Base-by-base conservation (phyloP, 306 rosid species). In the Sphenostylis stenocarpa region DNA sequence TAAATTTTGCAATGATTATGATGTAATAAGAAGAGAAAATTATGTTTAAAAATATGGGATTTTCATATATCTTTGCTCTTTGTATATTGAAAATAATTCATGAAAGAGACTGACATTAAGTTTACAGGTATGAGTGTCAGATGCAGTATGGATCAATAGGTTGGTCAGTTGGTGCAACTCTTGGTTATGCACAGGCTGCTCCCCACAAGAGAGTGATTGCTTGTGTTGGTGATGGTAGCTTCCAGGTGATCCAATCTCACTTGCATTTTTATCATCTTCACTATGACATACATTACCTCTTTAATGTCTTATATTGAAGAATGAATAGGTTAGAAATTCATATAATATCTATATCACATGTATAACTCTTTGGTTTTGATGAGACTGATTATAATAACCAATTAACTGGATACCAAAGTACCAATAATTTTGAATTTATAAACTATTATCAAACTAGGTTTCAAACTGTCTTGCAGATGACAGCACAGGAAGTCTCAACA, bases 121-220 rank as follows among this genome's bases (percentile, higher is more conserved):
- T 63, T 65, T 58, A 20, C 62, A 70, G 83, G 57, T 71, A 47
- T 23, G 77, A 79, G 53, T 60, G 36, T 60, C 82, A 78, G 39
- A 14, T 78, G 44, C 82, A 78, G 26, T 78, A 78, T 52, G 72
- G 21, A 20, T 78, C 77, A 45, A 21, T 78, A 14, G 80, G 80
- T 49, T 76, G 80, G 80, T 76, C 80, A 34, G 24, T 77, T 38
- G 74, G 81, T 24, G 81, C 81, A n/a, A 77, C 45, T 51, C 74
- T 77, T 66, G 74, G 74, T 10, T 77, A 77, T 66, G 74, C 65
- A 0, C 43, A 48, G 29, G 67, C 81, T 66, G 66, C 53, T 66
- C 74, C 80, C 11, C 31, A 51, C 0, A 77, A 77, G 67, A 20
- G 81, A 53, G 74, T 77, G 4, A 65, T 76, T 65, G 33, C 80